These are phyloP conservation scores for Drechmeria coniospora DNA, from an alignment of 2,329 filamentous ascomycete species.

Conservation along the genomic window DNA sequence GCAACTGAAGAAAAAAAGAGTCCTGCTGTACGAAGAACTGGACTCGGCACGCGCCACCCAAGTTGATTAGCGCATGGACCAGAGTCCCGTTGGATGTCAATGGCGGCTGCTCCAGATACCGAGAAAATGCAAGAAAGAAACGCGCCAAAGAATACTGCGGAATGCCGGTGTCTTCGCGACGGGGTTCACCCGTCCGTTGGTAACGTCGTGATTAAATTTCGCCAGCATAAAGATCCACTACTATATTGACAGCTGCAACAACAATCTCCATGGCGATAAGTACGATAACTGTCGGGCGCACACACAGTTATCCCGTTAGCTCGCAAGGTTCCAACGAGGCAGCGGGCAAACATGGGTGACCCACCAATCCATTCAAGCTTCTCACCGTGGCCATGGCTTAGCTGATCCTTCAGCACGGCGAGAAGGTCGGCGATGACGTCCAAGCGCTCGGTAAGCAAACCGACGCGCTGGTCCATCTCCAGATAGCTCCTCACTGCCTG, in stretches of 20 bases:
- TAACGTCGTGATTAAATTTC: conserved; percentile 5
- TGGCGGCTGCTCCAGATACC: too few species aligned
- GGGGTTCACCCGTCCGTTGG: too few species aligned
- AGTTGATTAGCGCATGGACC: too few species aligned
- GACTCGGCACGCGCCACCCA: too few species aligned
- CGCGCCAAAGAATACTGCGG: too few species aligned
- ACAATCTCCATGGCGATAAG: conserved; percentile 92
- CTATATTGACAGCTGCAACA: conserved; percentile 83
- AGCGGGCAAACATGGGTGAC: conserved; percentile 10
- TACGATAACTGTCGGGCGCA: conserved; percentile 64
- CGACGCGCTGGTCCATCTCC: conserved; percentile 94
- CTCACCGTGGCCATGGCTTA: conserved; percentile 85
- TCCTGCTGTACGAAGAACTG: too few species aligned
- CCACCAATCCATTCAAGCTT: conserved; percentile 79
- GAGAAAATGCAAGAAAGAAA: too few species aligned
- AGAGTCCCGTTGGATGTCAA: too few species aligned
- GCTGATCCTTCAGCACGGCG: conserved; percentile 85
- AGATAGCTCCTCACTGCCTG: conserved; percentile 89
- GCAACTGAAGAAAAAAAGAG: too few species aligned
- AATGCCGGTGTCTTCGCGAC: too few species aligned
- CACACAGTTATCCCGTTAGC: conserved; percentile 1
- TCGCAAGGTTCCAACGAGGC: not conserved
- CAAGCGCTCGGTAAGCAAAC: conserved; percentile 73
- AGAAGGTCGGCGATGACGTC: conserved; percentile 81
- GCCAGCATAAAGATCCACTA: conserved; percentile 71